A percentile compares a stretch with the other conserved stretches of the same genome.
These are phyloP conservation scores for Barnettozyma botsteinii DNA, from an alignment of 805 yeast genomes.

Conservation along the genomic window DNA sequence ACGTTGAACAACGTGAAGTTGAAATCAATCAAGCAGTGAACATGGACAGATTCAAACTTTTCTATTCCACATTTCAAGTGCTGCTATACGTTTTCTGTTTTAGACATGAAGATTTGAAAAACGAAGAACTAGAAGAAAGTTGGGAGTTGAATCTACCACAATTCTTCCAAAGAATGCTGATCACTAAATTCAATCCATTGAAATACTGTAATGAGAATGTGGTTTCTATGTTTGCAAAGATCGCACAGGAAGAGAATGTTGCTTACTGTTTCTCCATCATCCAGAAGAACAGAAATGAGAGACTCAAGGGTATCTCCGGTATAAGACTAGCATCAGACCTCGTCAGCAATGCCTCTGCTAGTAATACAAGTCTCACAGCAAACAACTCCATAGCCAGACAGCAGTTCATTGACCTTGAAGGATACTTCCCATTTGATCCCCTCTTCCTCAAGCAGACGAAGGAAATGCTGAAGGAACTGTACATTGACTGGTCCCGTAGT, in stretches of 20 bases:
- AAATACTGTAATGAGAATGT: slow-evolving; percentile 92
- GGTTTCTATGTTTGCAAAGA: slow-evolving; percentile 86
- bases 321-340: slow-evolving; percentile 16
- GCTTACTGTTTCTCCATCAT: slow-evolving; percentile 92
- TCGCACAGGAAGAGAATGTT: slow-evolving; percentile 83
- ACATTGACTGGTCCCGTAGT: slow-evolving; percentile 79
- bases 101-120: slow-evolving; percentile 57
- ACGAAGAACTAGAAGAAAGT: slow-evolving; percentile 25
- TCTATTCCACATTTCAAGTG: slow-evolving; percentile 89
- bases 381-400: slow-evolving; percentile 50
- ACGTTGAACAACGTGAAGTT: slow-evolving; percentile 75
- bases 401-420: slow-evolving; percentile 83
- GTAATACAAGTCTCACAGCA: too few species aligned
- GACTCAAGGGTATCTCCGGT: slow-evolving; percentile 37
- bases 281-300: slow-evolving; percentile 70
- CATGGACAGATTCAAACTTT: slow-evolving; percentile 87
- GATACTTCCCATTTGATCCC: slow-evolving; percentile 97
- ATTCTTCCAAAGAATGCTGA: slow-evolving; percentile 78
- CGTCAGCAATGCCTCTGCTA: too few species aligned
- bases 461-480: slow-evolving; percentile 45
- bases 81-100: slow-evolving; percentile 88
- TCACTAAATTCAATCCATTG: slow-evolving; percentile 88
- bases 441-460: slow-evolving; percentile 62
- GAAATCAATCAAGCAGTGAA: slow-evolving; percentile 66
- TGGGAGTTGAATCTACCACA: slow-evolving; percentile 85